Evolutionary conservation across 441 rosid genomes (phyloP).

Genomic region (Gossypium aridum): DNA sequence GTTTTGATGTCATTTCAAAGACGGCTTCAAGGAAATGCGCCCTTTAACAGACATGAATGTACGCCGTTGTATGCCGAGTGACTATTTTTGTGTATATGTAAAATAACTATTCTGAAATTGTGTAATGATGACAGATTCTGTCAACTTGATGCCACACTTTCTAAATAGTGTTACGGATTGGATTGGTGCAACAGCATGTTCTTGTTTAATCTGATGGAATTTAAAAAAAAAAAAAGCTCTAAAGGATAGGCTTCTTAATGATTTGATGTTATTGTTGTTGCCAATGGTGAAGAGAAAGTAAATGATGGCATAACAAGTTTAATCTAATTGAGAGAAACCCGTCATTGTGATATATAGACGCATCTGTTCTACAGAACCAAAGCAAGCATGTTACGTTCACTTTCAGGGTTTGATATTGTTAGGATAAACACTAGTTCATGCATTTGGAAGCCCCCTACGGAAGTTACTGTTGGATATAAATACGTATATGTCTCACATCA

Average conservation of each 20-base stretch:
- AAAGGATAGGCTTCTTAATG: not conserved
- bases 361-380: not conserved
- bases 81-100: not conserved
- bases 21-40: not conserved
- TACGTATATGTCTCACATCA: not conserved
- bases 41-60: not conserved
- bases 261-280: not conserved
- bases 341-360: not conserved
- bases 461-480: not conserved
- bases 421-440: not conserved
- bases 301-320: not conserved
- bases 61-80: slow-evolving; percentile 8
- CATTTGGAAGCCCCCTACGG: not conserved
- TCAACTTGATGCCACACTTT: not conserved
- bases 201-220: not conserved
- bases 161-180: not conserved
- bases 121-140: not conserved
- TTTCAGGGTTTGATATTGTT: not conserved
- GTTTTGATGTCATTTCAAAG: not conserved
- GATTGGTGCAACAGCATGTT: not conserved
- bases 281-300: not conserved
- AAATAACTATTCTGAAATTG: not conserved
- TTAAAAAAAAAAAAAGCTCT: too few relatives aligned
- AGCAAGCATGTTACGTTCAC: not conserved
- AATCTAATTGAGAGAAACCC: not conserved